Conservation (phyloP, 352 stramenopile species). For the Phytopythium helicoides region DNA sequence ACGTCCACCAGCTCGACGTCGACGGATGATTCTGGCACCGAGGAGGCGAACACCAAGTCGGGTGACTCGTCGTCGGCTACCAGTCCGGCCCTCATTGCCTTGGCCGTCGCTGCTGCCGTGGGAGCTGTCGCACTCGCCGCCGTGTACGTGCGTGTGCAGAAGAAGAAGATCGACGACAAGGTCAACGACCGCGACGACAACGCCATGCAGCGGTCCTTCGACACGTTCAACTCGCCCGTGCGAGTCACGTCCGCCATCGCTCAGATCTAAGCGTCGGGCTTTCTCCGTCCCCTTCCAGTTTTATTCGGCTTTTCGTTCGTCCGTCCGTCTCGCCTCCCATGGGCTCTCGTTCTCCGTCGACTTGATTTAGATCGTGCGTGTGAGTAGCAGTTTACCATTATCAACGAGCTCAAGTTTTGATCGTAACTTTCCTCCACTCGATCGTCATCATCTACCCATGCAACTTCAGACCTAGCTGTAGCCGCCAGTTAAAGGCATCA, state of each 20-base stretch:
- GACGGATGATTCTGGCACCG: constrained; percentile 5
- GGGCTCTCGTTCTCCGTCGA: not conserved
- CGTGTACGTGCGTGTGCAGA: constrained; percentile 8
- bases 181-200: constrained; percentile 10
- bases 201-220: constrained; percentile 7
- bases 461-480: no score
- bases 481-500: no score
- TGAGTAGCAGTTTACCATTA: no score
- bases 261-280: constrained; percentile 18
- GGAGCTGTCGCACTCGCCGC: constrained; percentile 4
- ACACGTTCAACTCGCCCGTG: constrained; percentile 14
- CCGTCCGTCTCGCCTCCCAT: not conserved
- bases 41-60: constrained; percentile 14
- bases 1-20: constrained; percentile 6
- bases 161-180: constrained; percentile 16
- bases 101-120: constrained; percentile 4
- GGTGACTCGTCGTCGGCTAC: constrained; percentile 1
- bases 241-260: constrained; percentile 26
- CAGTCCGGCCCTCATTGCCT: constrained; percentile 7
- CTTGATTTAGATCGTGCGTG: no score
- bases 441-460: no score
- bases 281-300: not conserved
- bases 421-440: no score
- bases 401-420: no score
- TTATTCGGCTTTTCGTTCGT: not conserved